Conservation (phyloP, 202 grass and related monocot species). For the Musa balbisiana region DNA sequence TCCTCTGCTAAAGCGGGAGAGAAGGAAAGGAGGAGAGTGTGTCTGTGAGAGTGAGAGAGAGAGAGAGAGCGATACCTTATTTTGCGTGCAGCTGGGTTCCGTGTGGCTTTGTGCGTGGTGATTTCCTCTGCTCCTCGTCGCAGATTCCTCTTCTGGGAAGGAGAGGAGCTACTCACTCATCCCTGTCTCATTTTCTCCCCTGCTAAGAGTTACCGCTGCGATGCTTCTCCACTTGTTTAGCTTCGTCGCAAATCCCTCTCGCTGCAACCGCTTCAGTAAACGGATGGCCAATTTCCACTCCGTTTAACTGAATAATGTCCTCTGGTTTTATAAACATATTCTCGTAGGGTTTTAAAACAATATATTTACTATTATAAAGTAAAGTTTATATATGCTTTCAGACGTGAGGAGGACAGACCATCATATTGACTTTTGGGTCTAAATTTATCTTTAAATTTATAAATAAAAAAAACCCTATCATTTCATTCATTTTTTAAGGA, state of each 20-base stretch:
- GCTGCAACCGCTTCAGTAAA: neutral
- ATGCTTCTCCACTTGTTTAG: neutral
- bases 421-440: too few relatives aligned
- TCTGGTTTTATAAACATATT: too few relatives aligned
- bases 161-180: neutral
- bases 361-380: too few relatives aligned
- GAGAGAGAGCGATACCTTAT: neutral
- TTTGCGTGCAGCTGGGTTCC: slow-evolving; percentile 7
- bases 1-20: neutral
- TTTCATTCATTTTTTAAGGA: too few relatives aligned
- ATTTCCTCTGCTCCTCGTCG: neutral
- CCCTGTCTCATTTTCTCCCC: neutral
- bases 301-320: too few relatives aligned
- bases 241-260: neutral
- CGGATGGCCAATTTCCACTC: too few relatives aligned
- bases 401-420: too few relatives aligned
- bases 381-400: too few relatives aligned
- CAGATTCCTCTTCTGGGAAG: neutral
- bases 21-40: neutral
- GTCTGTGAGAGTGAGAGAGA: neutral
- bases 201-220: neutral
- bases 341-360: too few relatives aligned
- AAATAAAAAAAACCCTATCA: too few relatives aligned
- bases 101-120: neutral
- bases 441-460: too few relatives aligned